Evolutionary conservation across 129 eudicot species (phyloP).

Genomic region (Mikania micrantha): DNA sequence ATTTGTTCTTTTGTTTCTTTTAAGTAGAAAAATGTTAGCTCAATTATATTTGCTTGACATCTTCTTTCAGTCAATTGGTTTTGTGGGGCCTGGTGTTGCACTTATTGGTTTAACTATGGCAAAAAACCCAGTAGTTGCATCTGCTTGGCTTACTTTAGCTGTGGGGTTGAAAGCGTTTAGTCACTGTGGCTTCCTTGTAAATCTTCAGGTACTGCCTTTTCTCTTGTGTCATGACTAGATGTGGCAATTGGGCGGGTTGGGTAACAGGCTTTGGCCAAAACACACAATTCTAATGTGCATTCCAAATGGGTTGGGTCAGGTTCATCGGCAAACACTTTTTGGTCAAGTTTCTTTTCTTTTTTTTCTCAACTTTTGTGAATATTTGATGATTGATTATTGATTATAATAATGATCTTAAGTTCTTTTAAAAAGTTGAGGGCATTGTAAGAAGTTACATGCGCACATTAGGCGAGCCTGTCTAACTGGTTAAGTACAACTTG

Average conservation of each 20-base stretch:
- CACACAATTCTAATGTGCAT: not conserved
- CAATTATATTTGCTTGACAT: not conserved
- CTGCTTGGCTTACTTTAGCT: conserved; percentile 95
- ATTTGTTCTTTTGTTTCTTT: not conserved
- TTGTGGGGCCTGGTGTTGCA: conserved; percentile 79
- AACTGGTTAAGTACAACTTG: not conserved
- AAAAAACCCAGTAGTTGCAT: conserved; percentile 59
- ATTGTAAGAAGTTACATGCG: not conserved
- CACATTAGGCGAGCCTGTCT: not conserved
- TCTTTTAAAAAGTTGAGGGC: not conserved
- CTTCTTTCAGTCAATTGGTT: conserved; percentile 77
- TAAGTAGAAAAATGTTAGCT: not conserved
- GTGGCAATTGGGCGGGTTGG: not conserved
- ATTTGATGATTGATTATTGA: not conserved
- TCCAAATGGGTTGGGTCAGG: not conserved
- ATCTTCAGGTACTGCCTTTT: conserved; percentile 61
- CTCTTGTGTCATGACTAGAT: not conserved
- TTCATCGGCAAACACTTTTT: not conserved
- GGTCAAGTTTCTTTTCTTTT: too few species aligned
- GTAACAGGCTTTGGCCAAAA: not conserved
- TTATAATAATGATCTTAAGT: not conserved
- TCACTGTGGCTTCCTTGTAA: conserved; percentile 96
- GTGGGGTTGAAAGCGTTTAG: conserved; percentile 91
- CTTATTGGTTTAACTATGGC: conserved; percentile 77
- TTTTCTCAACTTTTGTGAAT: not conserved